Conservation (phyloP, 352 stramenopile species). For the Phytophthora colocasiae region DNA sequence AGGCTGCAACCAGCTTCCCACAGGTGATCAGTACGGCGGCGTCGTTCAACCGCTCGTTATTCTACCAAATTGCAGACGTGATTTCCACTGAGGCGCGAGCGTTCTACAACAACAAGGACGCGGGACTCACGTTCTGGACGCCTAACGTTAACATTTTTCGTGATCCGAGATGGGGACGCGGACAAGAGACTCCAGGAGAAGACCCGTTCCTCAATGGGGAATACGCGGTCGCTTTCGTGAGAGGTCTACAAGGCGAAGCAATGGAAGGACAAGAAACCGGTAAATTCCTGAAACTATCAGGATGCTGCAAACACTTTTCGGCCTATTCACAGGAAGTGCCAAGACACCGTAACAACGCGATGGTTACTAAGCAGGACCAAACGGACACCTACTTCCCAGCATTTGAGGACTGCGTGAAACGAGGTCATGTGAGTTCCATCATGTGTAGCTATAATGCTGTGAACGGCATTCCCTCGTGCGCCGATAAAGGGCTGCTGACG, state of each 20-base stretch:
- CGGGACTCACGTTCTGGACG: constrained; percentile 92
- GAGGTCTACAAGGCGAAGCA: constrained; percentile 78
- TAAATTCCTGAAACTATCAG: constrained; percentile 79
- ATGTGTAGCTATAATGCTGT: constrained; percentile 97
- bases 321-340: constrained; percentile 87
- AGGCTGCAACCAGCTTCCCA: constrained; percentile 90
- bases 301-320: constrained; percentile 94
- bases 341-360: constrained; percentile 89
- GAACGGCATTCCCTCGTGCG: constrained; percentile 92
- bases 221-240: constrained; percentile 89
- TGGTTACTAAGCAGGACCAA: constrained; percentile 89
- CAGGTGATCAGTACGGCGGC: constrained; percentile 78
- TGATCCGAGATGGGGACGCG: constrained; percentile 92
- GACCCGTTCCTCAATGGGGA: constrained; percentile 88
- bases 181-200: constrained; percentile 91
- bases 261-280: constrained; percentile 28
- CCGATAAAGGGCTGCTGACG: constrained; percentile 84
- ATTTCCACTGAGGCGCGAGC: constrained; percentile 87
- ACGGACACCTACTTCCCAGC: constrained; percentile 90
- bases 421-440: constrained; percentile 77
- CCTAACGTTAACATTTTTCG: constrained; percentile 95
- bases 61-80: constrained; percentile 69
- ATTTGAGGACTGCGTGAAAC: constrained; percentile 86
- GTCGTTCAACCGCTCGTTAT: constrained; percentile 91
- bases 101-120: constrained; percentile 80